phyloP scores from a whole-genome alignment of 495 filamentous ascomycete species.

The Acidomyces sp. region DNA sequence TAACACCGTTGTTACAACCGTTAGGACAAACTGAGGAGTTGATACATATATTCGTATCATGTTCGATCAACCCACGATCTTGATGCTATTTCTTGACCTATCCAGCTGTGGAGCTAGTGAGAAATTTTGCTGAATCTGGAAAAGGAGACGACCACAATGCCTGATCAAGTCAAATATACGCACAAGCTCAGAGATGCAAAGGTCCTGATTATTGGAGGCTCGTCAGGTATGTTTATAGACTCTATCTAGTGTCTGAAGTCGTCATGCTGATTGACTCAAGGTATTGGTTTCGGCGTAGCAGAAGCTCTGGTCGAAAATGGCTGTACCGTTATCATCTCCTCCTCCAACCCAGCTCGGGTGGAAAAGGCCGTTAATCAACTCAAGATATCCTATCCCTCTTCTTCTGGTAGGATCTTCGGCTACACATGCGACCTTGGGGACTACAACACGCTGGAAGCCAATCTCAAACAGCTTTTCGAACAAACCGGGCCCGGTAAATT shows the following conservation, averaged over 20 bases:
- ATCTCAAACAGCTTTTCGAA: conserved; percentile 23
- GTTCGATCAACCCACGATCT: no score
- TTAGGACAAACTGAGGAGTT: no score
- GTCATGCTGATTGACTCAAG: conserved; percentile 9
- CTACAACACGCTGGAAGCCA: conserved; percentile 20
- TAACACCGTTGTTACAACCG: no score
- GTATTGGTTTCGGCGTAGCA: conserved; percentile 29
- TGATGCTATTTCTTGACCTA: no score
- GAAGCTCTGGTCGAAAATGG: conserved; percentile 27
- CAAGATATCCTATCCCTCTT: conserved; percentile 22
- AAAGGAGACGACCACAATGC: no score
- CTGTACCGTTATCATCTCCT: conserved; percentile 24
- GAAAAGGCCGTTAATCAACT: conserved; percentile 19
- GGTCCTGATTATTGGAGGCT: conserved; percentile 20
- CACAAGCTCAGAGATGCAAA: conserved; percentile 19
- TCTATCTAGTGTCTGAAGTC: no score
- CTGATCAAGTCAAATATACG: conserved; percentile 22
- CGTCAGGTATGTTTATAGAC: conserved; percentile 12
- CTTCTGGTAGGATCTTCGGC: conserved; percentile 15
- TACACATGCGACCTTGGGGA: conserved; percentile 22
- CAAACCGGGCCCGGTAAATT: conserved; percentile 18
- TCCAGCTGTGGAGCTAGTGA: no score
- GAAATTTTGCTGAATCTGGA: no score
- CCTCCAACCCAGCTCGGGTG: conserved; percentile 23
- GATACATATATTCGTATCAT: no score